Conservation (phyloP, 2,329 filamentous ascomycete genomes). For the Tothia fuscella region DNA sequence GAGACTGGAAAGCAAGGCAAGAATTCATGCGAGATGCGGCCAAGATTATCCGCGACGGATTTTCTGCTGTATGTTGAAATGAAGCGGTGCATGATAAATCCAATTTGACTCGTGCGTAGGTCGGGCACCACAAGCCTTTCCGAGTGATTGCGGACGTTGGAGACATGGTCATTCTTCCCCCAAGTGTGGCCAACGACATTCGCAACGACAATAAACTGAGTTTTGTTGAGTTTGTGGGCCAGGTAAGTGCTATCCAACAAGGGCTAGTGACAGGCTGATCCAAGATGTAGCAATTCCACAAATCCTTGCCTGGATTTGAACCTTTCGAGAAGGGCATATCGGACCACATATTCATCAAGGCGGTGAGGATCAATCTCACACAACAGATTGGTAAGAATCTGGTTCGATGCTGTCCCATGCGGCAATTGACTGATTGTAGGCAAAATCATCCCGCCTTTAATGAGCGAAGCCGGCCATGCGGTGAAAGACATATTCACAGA, state of each 20-base stretch:
- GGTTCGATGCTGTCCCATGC: background rate
- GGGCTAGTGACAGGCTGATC: background rate
- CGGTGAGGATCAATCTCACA: background rate
- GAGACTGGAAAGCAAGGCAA: background rate
- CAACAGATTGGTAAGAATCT: background rate
- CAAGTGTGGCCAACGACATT: background rate
- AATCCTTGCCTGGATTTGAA: background rate
- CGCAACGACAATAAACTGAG: background rate
- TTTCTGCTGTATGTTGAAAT: background rate
- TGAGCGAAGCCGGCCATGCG: background rate
- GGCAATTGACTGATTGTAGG: background rate
- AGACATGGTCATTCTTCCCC: conserved; percentile 1
- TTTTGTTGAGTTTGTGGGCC: conserved; percentile 4
- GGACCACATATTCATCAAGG: conserved; percentile 1
- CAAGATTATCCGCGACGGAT: background rate
- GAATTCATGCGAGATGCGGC: conserved; percentile 1
- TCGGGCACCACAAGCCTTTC: conserved; percentile 2
- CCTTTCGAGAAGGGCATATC: background rate
- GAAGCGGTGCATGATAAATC: background rate
- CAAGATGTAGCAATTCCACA: background rate
- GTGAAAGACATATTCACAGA: conserved; percentile 2
- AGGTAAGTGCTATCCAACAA: no score
- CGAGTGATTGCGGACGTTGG: background rate
- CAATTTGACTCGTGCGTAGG: background rate
- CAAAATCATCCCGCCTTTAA: background rate